These are phyloP conservation scores for Vitis vinifera DNA, from an alignment of 164 flowering plant species.

Conservation along the genomic window DNA sequence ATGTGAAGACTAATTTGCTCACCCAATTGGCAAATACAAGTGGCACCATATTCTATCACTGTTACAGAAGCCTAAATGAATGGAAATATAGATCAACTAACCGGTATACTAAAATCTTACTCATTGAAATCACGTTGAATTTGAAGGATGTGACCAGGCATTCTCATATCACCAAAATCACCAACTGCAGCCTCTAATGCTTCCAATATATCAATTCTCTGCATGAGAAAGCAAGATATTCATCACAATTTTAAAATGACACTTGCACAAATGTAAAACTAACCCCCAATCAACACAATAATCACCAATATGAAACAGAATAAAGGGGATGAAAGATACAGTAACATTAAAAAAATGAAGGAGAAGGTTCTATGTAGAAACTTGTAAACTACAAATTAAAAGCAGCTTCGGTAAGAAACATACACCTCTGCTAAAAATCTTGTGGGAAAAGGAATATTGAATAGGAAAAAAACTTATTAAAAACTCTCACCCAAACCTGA, in stretches of 20 bases:
- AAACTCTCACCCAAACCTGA: no score
- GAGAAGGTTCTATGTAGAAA: not conserved
- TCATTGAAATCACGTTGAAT: slow-evolving; percentile 76
- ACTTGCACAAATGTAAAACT: not conserved
- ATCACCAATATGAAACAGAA: not conserved
- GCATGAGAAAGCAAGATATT: slow-evolving; percentile 26
- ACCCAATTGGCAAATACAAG: not conserved
- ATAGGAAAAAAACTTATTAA: no score
- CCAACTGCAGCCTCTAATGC: slow-evolving; percentile 64
- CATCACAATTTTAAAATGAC: not conserved
- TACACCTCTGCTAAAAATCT: no score
- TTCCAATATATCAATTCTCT: slow-evolving; percentile 89
- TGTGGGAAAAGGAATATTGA: no score
- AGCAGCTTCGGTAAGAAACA: no score
- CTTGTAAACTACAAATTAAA: no score
- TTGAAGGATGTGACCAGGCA: slow-evolving; percentile 29
- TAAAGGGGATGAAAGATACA: not conserved
- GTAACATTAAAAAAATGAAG: not conserved
- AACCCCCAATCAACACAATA: not conserved
- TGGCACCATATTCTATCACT: not conserved
- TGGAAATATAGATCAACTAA: not conserved
- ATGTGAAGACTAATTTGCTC: not conserved
- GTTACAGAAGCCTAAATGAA: not conserved
- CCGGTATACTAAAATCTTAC: slow-evolving; percentile 42
- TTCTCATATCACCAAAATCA: slow-evolving; percentile 26